Percentiles rank a stretch among this genome's conserved stretches.
These are phyloP conservation scores for Coemansia sp. DNA, from an alignment of 192 early-diverging fungal species.

Conservation along the genomic window DNA sequence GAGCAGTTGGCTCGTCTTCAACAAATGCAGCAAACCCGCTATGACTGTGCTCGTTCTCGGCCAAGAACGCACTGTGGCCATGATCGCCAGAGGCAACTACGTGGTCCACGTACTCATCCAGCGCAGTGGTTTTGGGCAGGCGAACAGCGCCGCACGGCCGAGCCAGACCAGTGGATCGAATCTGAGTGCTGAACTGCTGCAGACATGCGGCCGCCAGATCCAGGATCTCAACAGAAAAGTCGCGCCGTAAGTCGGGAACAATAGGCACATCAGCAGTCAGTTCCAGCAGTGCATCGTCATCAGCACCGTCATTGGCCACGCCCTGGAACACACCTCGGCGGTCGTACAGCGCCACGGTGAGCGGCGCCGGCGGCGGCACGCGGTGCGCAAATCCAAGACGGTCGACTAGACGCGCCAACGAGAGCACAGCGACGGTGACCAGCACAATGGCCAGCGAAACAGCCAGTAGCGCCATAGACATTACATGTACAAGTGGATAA, in stretches of 20 bases:
- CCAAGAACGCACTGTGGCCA: neutral
- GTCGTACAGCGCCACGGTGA: conserved; percentile 29
- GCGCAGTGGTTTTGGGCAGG: conserved; percentile 35
- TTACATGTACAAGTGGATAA: conserved; percentile 47
- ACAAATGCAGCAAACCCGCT: conserved; percentile 30
- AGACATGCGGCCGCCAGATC: conserved; percentile 53
- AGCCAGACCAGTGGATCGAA: conserved; percentile 30
- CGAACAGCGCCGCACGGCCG: conserved; percentile 35
- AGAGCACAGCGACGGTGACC: conserved; percentile 33
- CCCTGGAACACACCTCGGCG: conserved; percentile 41
- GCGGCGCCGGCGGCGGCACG: conserved; percentile 3
- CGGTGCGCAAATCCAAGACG: conserved; percentile 14
- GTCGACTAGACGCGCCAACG: conserved; percentile 34
- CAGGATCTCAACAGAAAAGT: conserved; percentile 49
- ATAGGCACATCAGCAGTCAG: conserved; percentile 24
- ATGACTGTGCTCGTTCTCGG: too few relatives aligned
- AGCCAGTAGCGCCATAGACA: conserved; percentile 41
- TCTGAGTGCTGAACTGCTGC: conserved; percentile 47
- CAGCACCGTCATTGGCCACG: conserved; percentile 8
- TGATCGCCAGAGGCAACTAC: neutral
- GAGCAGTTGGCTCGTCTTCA: conserved; percentile 35
- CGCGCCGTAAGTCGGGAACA: conserved; percentile 36
- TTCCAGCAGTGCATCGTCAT: conserved; percentile 29
- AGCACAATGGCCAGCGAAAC: conserved; percentile 34
- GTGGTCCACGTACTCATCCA: conserved; percentile 40